These are phyloP conservation scores for Phytophthora pini DNA, from an alignment of 352 stramenopile genomes.

Conservation along the genomic window DNA sequence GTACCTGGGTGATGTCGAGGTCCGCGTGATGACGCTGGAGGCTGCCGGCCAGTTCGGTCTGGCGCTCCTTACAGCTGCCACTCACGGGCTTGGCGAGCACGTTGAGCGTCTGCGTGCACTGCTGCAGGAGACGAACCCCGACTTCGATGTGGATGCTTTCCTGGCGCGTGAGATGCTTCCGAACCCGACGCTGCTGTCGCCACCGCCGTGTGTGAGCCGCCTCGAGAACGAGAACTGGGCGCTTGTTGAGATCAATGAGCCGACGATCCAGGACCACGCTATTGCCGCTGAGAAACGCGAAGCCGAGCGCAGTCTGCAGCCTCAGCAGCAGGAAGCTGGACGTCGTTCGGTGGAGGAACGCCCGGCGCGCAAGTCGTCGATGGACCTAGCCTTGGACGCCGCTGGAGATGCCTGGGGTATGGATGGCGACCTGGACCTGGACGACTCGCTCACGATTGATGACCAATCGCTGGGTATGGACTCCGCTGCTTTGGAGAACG, in stretches of 20 bases:
- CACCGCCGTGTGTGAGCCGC: slow-evolving; percentile 93
- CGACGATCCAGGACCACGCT: slow-evolving; percentile 85
- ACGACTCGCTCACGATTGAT: slow-evolving; percentile 72
- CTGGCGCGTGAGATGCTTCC: slow-evolving; percentile 66
- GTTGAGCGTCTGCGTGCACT: slow-evolving; percentile 93
- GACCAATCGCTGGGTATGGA: slow-evolving; percentile 51
- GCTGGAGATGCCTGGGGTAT: slow-evolving; percentile 80
- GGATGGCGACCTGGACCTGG: slow-evolving; percentile 89
- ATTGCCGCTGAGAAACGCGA: slow-evolving; percentile 83
- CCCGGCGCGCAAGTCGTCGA: slow-evolving; percentile 65
- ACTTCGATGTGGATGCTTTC: slow-evolving; percentile 75
- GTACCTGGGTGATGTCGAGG: slow-evolving; percentile 96
- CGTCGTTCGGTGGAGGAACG: slow-evolving; percentile 51
- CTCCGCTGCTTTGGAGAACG: slow-evolving; percentile 55
- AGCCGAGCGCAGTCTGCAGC: slow-evolving; percentile 72
- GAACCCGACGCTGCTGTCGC: slow-evolving; percentile 90
- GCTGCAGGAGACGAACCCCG: slow-evolving; percentile 91
- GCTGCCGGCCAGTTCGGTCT: slow-evolving; percentile 95
- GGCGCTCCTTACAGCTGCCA: slow-evolving; percentile 96
- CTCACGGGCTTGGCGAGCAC: slow-evolving; percentile 95
- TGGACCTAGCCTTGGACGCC: slow-evolving; percentile 78
- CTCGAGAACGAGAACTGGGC: slow-evolving; percentile 98
- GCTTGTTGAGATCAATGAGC: slow-evolving; percentile 95
- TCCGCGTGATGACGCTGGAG: slow-evolving; percentile 96
- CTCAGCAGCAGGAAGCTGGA: slow-evolving; percentile 43